Evolutionary conservation across 192 early-diverging fungal species (phyloP).

Genomic region (Coemansia sp.): DNA sequence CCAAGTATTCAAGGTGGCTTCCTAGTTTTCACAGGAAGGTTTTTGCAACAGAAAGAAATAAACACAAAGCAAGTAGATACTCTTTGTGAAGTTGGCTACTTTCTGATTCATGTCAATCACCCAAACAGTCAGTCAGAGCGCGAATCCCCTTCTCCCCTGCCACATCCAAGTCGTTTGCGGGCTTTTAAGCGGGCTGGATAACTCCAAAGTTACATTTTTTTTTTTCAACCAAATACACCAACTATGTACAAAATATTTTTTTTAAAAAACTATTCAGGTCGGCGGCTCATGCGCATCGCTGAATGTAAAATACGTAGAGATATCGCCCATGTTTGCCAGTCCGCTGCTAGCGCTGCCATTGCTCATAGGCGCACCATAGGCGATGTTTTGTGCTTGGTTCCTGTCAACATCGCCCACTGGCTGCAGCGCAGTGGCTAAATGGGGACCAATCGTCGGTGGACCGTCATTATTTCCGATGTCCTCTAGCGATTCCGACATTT

Average conservation of each 20-base stretch:
- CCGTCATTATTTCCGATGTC: background rate
- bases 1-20: background rate
- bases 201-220: background rate
- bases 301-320: constrained; percentile 46
- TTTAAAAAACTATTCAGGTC: background rate
- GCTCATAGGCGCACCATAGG: background rate
- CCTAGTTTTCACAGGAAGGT: background rate
- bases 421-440: background rate
- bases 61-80: background rate
- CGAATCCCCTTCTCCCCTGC: background rate
- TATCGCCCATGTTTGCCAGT: constrained; percentile 13
- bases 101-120: background rate
- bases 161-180: background rate
- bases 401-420: background rate
- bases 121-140: background rate
- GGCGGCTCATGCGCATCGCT: constrained; percentile 25
- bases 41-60: background rate
- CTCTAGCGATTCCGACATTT: constrained; percentile 19
- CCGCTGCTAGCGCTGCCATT: constrained; percentile 4
- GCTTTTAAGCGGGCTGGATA: background rate
- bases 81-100: background rate
- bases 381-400: background rate
- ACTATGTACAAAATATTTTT: background rate
- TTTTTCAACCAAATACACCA: background rate
- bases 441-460: background rate